A percentile compares a stretch with the other conserved stretches of the same genome.
phyloP scores from a whole-genome alignment of 306 rosid species.

The Gillenia trifoliata region DNA sequence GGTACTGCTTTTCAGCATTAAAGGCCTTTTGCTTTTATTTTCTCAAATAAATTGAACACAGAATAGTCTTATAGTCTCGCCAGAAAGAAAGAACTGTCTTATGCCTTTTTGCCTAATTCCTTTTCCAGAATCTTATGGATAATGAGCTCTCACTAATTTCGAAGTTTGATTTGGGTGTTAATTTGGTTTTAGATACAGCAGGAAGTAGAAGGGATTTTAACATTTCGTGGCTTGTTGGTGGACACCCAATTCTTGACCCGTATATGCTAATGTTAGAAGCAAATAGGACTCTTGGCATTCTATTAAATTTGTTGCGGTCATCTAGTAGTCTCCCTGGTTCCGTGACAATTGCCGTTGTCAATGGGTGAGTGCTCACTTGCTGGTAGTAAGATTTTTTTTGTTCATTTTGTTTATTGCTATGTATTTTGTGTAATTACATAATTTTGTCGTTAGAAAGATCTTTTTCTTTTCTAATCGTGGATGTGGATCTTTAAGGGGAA shows the following conservation, averaged over 20 bases:
- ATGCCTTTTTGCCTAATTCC: not conserved
- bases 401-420: conserved; percentile 1
- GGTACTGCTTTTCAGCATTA: conserved; percentile 49
- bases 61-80: not conserved
- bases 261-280: conserved; percentile 75
- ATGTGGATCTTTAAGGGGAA: not conserved
- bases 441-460: not conserved
- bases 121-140: not conserved
- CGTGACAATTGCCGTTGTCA: conserved; percentile 68
- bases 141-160: conserved; percentile 13
- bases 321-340: conserved; percentile 65
- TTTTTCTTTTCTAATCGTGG: not conserved
- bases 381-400: conserved; percentile 16
- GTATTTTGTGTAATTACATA: conserved; percentile 6
- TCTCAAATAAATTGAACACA: not conserved
- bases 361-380: conserved; percentile 66
- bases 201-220: conserved; percentile 57
- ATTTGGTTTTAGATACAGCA: conserved; percentile 29
- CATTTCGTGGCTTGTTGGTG: conserved; percentile 73
- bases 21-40: not conserved
- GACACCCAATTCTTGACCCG: conserved; percentile 80
- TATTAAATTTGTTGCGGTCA: conserved; percentile 73
- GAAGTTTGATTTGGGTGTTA: conserved; percentile 17
- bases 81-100: not conserved
- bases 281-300: conserved; percentile 61